Evolutionary conservation across 2,329 filamentous ascomycete species (phyloP), one percentile per base, ranked within the genome.

Genomic region (Aspergillus ochraceoroseus): DNA sequence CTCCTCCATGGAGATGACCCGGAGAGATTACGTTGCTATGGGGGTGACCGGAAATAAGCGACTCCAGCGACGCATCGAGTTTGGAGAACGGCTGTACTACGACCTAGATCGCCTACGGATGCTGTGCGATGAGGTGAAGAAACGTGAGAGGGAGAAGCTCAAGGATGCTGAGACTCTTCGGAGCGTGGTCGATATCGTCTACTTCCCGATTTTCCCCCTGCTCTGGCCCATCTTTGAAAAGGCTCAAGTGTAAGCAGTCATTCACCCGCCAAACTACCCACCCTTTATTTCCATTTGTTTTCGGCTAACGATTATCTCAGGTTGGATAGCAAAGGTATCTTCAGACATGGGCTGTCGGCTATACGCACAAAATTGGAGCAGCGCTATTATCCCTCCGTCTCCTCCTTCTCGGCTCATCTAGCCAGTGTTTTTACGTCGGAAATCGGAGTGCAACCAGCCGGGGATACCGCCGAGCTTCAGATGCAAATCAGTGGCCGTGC

Each of bases 1-100:
- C 64, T 90, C 90, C 5, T 95, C 88, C 0, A 95, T 95, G 84
- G 92, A 98, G 66, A 82, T 98, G 51, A 95, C 92, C 2, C 79
- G 92, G 37, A 83, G 92, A 44, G 90, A 96, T 64, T 98, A 95
- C 65, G 85, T 85, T n/a, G 83, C 85, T 25, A 95, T 96, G 87
- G 92, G 92, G 5, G 81, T 85, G 27, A 82, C 80, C 32, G 92
- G 92, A 39, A 81, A 83, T 55, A 77, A 84, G 17, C 78, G 87
- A 33, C 73, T 98, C 19, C 74, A 83, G 35, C 77, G 88, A 43
- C 82, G 92, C 30, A 89, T 96, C 52, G 85, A 90, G 47, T 98
- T 98, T 62, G 88, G 87, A 5, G 76, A 89, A 52, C 75, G 73
- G 26, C 56, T 68, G 20, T 64, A 59, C 46, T 52, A 56, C 41